Base-by-base conservation (phyloP, 257 asterid species). In the Handroanthus guayacan region DNA sequence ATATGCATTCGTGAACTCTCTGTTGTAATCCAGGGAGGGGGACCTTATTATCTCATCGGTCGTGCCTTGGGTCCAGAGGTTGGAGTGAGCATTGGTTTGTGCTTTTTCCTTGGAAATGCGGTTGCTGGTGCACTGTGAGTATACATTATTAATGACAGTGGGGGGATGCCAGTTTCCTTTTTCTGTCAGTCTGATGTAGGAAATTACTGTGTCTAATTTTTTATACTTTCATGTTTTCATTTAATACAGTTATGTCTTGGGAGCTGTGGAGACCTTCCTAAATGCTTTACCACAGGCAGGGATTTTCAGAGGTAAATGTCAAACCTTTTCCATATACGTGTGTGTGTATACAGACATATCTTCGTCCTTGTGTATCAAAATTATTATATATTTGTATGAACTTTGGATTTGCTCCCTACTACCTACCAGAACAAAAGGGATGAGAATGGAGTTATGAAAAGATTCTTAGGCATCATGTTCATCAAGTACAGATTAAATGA, bases 41-140 rank as follows among this genome's bases (percentile, higher is more conserved):
- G 99, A 25, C 99, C 99, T 76, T 95, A 95, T 82, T 95, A 95
- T 86, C 97, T 95, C 69, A 95, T 95, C 74, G 99, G 99, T 75
- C 99, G 99, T 79, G 98, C 99, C 75, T 88, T 95, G 94, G 98
- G 98, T 81, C 99, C 99, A 20, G 99, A 95, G 83, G 99, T 95
- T 83, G 99, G 99, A 61, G 98, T 95, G 65, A 95, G 99, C 94
- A 95, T 95, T 64, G 99, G 99, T 72, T 90, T 95, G 48, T 95
- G 99, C 74, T 95, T 95, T 89, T 95, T 95, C 89, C 96, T 95
- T 68, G 99, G 99, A 84, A 95, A 89, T 86, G 98, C 99, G 9
- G 96, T 95, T 81, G 97, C 98, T 72, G 99, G 98, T 75, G 90
- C 99, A 64, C 95, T 95, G 99, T 95, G 88, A 95, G 99, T 92